Evolutionary conservation across 208 protist species (phyloP), one percentile per base, ranked within the genome.

Genomic region (Balamuthia mandrillaris): DNA sequence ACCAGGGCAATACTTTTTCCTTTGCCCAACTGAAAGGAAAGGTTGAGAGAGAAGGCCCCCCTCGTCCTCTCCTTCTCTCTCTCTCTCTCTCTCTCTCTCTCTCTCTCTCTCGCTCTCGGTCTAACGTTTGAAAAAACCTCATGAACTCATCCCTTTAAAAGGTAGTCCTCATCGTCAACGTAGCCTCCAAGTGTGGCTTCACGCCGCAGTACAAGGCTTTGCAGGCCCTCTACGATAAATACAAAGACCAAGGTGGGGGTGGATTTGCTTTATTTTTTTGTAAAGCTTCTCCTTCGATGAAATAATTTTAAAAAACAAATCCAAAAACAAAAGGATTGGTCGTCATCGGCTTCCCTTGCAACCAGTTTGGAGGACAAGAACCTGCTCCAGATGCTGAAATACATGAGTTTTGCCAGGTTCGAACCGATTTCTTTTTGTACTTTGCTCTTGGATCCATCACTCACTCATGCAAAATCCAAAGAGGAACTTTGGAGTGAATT

Each of bases 121-220:
- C n/a, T n/a, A n/a, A n/a, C n/a, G n/a, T n/a, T n/a, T n/a, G n/a
- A n/a, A n/a, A n/a, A n/a, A n/a, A n/a, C n/a, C n/a, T n/a, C n/a
- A 16, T 78, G 33, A 5, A 10, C 7, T 29, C 35, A 4, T 52
- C 12, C 7, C 14, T 21, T 5, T 52, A n/a, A n/a, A 39, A 65
- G 51, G 78, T 84, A 16, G 56, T 84, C 31, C 70, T 87, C 52
- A 66, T 87, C 31, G 51, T 72, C 16, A 87, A 87, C 56, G 83
- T 81, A 7, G 83, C 83, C 49, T 87, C 83, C 37, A 81, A 79
- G 33, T 87, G 83, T 35, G 83, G 83, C 51, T 75, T 81, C 39
- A 81, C 83, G 51, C 54, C 66, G 16, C 51, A 81, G 33, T 87
- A 87, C 83, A 81, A 51, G 51, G 54, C 51, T 18, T 42, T 87